A percentile compares a stretch with the other conserved stretches of the same genome.
Conservation (phyloP, 345 rosid genomes). For the Noccaea bulbosa region DNA sequence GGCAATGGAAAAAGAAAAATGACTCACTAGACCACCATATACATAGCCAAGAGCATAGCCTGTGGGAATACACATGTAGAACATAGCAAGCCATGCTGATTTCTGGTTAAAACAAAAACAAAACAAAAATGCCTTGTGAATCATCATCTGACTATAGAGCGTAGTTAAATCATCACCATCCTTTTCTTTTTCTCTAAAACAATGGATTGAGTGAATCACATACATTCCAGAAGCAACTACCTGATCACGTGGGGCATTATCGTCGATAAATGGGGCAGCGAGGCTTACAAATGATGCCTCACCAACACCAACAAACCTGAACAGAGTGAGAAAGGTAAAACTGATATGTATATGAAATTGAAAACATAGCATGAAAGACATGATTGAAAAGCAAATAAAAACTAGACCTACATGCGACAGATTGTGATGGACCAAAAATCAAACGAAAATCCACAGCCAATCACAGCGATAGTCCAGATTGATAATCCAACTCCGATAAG, state of each 20-base stretch:
- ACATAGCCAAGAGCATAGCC: constrained; percentile 92
- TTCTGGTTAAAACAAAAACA: constrained; percentile 57
- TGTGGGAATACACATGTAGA: constrained; percentile 96
- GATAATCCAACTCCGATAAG: constrained; percentile 92
- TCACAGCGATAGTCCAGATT: constrained; percentile 80
- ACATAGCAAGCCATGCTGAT: constrained; percentile 85
- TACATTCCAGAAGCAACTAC: constrained; percentile 44
- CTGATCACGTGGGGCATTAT: constrained; percentile 85
- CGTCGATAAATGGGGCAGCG: constrained; percentile 97
- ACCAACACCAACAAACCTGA: constrained; percentile 96
- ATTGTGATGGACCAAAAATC: constrained; percentile 82
- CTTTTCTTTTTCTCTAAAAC: background rate
- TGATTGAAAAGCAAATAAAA: constrained; percentile 16
- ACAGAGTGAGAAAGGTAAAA: constrained; percentile 31
- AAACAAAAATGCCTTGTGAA: constrained; percentile 6
- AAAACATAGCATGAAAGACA: constrained; percentile 3
- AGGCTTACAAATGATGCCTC: constrained; percentile 98
- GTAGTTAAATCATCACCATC: background rate
- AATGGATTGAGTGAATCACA: constrained; percentile 2
- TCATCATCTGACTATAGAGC: constrained; percentile 8
- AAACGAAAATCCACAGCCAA: constrained; percentile 85
- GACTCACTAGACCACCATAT: constrained; percentile 87
- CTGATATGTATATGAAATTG: background rate
- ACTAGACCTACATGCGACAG: constrained; percentile 77
- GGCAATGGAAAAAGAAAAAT: background rate